phyloP scores from a whole-genome alignment of 495 filamentous ascomycete species.

The Aspergillus coremiiformis region DNA sequence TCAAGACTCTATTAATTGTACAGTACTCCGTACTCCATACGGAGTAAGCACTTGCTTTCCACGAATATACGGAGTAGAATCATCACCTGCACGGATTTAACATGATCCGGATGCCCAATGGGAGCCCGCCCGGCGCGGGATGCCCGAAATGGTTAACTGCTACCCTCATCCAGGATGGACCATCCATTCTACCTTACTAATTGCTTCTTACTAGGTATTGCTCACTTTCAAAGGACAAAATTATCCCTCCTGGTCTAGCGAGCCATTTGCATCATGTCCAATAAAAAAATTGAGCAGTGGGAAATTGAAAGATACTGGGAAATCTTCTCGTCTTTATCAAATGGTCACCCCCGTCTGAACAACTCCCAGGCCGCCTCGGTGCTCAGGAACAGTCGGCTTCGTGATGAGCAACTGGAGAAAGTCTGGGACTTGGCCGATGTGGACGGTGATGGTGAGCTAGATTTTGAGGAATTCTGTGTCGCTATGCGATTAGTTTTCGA shows the following conservation, averaged over 20 bases:
- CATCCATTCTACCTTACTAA: background rate
- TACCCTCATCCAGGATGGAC: background rate
- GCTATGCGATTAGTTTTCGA: constrained; percentile 98
- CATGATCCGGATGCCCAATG: constrained; percentile 19
- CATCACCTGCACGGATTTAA: constrained; percentile 16
- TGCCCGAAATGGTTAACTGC: constrained; percentile 10
- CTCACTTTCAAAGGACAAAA: constrained; percentile 2
- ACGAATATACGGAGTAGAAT: too few relatives aligned
- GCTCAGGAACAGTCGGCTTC: constrained; percentile 88
- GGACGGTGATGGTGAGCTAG: constrained; percentile 89
- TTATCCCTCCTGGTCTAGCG: background rate
- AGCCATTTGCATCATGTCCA: constrained; percentile 49
- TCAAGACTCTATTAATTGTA: background rate
- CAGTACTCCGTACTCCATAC: too few relatives aligned
- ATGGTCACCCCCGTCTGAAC: constrained; percentile 76
- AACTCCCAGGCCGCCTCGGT: constrained; percentile 89
- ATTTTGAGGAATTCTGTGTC: constrained; percentile 99
- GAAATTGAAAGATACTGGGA: constrained; percentile 99
- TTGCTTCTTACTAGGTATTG: constrained; percentile 10
- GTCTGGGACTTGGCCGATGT: constrained; percentile 98
- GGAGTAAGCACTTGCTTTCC: too few relatives aligned
- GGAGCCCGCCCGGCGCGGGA: constrained; percentile 16
- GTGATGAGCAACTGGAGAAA: constrained; percentile 89
- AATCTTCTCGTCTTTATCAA: constrained; percentile 79
- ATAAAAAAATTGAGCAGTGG: constrained; percentile 81